Percentiles rank a stretch among this genome's conserved stretches.
These are phyloP conservation scores for Erodium texanum DNA, from an alignment of 441 rosid genomes.

Conservation along the genomic window DNA sequence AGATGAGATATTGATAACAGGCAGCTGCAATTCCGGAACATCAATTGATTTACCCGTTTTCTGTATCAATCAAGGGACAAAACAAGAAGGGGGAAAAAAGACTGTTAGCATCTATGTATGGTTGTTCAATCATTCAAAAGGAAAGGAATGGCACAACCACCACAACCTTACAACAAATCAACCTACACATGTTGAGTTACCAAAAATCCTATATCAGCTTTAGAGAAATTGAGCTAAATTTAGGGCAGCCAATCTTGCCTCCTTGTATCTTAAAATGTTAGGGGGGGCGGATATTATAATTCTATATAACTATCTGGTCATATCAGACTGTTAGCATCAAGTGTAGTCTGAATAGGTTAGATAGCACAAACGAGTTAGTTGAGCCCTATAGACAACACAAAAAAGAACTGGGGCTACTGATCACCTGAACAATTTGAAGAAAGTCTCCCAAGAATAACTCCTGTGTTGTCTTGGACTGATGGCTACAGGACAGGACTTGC, in stretches of 20 bases:
- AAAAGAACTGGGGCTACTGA: slow-evolving; percentile 4
- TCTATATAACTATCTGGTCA: not conserved
- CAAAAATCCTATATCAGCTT: not conserved
- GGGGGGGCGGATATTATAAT: not conserved
- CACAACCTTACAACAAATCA: not conserved
- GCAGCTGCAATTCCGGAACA: slow-evolving; percentile 67
- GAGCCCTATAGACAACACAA: slow-evolving; percentile 17
- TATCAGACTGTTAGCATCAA: not conserved
- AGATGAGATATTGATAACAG: slow-evolving; percentile 65
- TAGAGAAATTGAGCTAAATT: slow-evolving; percentile 1
- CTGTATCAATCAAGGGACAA: slow-evolving; percentile 34
- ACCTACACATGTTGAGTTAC: slow-evolving; percentile 5
- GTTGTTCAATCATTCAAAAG: not conserved
- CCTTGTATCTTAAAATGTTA: not conserved
- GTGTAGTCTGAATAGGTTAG: not conserved
- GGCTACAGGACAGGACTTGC: slow-evolving; percentile 73
- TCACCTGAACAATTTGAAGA: slow-evolving; percentile 75
- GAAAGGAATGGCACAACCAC: not conserved
- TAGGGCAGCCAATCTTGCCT: not conserved
- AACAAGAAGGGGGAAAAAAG: slow-evolving; percentile 1
- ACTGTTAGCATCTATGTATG: not conserved
- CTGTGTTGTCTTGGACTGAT: slow-evolving; percentile 85
- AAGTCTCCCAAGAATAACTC: slow-evolving; percentile 80
- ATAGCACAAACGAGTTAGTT: slow-evolving; percentile 1
- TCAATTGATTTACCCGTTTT: slow-evolving; percentile 81